These are phyloP conservation scores for Globisporangium irregulare DNA, from an alignment of 352 stramenopile species.

Conservation along the genomic window DNA sequence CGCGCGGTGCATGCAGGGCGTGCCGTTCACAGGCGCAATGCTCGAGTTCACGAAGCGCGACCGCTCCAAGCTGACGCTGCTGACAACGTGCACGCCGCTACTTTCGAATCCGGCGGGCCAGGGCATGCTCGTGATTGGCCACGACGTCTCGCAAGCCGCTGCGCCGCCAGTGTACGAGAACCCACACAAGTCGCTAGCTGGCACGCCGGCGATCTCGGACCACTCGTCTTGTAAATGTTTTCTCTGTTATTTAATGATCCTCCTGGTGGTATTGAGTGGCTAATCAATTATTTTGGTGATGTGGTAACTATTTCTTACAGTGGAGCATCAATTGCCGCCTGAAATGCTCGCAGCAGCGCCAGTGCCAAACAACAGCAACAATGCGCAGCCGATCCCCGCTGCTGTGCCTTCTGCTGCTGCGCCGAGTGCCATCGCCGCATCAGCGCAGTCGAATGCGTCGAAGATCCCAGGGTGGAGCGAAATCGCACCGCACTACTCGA, in stretches of 20 bases:
- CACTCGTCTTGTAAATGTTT: conserved; percentile 42
- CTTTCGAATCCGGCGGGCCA: conserved; percentile 70
- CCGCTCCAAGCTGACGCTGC: conserved; percentile 53
- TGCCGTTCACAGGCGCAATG: conserved; percentile 47
- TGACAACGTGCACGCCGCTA: conserved; percentile 70
- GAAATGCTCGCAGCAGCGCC: conserved; percentile 9
- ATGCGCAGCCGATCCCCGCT: not conserved
- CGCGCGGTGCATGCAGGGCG: conserved; percentile 51
- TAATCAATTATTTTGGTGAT: not conserved
- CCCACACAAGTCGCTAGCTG: conserved; percentile 35
- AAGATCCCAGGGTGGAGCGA: conserved; percentile 82
- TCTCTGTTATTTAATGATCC: not conserved
- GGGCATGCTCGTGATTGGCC: conserved; percentile 79
- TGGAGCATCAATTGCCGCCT: conserved; percentile 14
- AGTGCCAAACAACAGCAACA: not conserved
- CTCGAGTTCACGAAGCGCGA: conserved; percentile 60
- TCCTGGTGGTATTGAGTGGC: not conserved
- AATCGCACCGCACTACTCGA: conserved; percentile 80
- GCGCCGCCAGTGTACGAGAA: conserved; percentile 38
- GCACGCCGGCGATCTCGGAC: conserved; percentile 54
- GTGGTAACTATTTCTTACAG: conserved; percentile 7
- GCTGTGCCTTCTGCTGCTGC: not conserved
- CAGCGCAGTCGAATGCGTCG: conserved; percentile 51
- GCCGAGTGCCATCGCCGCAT: conserved; percentile 16
- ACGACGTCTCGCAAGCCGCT: conserved; percentile 56